A percentile compares a stretch with the other conserved stretches of the same genome.
These are phyloP conservation scores for Backusella macrospora DNA, from an alignment of 192 early-diverging fungal species.

Conservation along the genomic window DNA sequence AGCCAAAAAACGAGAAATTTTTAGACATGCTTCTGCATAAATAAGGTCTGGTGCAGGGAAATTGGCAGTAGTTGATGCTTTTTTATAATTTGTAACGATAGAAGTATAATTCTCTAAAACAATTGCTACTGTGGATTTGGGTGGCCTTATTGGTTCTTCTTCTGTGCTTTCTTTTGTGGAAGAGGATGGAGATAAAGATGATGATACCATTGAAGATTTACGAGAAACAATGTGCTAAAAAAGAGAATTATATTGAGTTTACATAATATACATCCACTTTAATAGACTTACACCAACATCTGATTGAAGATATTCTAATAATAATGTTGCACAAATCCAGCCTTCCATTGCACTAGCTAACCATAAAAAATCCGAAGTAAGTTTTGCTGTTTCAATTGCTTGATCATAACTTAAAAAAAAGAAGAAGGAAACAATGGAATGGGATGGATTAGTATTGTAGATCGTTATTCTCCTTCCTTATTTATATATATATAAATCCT, in stretches of 20 bases:
- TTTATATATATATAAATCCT: neutral
- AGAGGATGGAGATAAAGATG: neutral
- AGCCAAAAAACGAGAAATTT: constrained; percentile 64
- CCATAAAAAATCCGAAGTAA: constrained; percentile 75
- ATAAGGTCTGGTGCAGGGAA: constrained; percentile 58
- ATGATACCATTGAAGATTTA: neutral
- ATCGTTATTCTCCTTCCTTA: neutral
- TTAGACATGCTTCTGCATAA: constrained; percentile 65
- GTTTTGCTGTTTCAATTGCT: constrained; percentile 70
- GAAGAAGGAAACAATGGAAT: neutral
- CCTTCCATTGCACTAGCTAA: constrained; percentile 75
- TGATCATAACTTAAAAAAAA: constrained; percentile 54
- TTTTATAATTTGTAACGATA: constrained; percentile 65
- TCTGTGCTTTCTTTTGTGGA: neutral
- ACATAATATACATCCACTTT: neutral
- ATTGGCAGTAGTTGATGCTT: constrained; percentile 41
- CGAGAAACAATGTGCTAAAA: constrained; percentile 33
- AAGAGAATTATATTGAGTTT: neutral
- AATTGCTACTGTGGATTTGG: constrained; percentile 46
- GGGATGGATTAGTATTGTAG: neutral
- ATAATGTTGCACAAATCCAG: constrained; percentile 60
- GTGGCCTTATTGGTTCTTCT: neutral
- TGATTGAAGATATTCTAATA: constrained; percentile 61
- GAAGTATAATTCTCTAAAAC: constrained; percentile 67
- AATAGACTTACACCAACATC: constrained; percentile 58